A percentile compares a stretch with the other conserved stretches of the same genome.
Evolutionary conservation across 2,329 filamentous ascomycete genomes (phyloP).

Genomic region (Fusarium praegraminearum): DNA sequence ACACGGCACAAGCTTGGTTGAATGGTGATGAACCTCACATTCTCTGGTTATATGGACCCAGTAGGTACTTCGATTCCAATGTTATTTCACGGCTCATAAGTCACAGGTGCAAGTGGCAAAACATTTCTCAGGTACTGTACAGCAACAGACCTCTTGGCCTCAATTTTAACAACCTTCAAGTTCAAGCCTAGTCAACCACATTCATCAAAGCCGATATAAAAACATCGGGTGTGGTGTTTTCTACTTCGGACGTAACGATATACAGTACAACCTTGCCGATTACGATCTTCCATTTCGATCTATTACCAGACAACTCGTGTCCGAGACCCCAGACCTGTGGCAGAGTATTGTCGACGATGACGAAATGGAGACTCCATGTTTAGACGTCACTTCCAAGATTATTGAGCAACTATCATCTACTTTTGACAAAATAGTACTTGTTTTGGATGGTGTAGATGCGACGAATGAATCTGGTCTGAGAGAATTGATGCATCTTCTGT

Average conservation of each 20-base stretch:
- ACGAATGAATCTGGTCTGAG: not conserved
- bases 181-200: not conserved
- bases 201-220: not conserved
- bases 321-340: not conserved
- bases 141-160: fast-evolving
- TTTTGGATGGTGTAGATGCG: not conserved
- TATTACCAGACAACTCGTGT: not conserved
- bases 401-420: fast-evolving
- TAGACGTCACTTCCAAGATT: fast-evolving
- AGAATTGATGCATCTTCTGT: not conserved
- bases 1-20: not conserved
- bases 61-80: fast-evolving
- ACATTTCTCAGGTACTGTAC: not conserved
- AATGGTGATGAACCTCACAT: fast-evolving
- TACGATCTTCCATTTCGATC: constrained; percentile 2
- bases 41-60: constrained; percentile 16
- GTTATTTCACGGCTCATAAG: not conserved
- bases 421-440: not conserved
- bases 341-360: fast-evolving
- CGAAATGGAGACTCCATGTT: not conserved
- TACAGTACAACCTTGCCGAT: not conserved
- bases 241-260: not conserved
- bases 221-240: not conserved
- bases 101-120: constrained; percentile 5
- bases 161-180: not conserved